phyloP scores from a whole-genome alignment of 2,329 filamentous ascomycete species.

The Didymella sp. region DNA sequence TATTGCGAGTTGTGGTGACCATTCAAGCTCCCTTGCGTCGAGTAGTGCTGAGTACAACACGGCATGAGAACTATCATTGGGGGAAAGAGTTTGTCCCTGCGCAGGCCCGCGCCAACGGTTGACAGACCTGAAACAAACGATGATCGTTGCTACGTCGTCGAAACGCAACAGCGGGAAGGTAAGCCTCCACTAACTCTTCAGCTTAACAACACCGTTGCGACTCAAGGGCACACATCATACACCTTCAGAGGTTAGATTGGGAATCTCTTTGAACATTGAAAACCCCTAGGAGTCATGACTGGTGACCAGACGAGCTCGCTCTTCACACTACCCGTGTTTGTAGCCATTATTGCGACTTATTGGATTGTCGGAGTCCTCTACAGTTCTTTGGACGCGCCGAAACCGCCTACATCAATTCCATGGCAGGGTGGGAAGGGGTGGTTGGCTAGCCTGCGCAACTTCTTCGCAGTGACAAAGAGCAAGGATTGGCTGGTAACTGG shows the following conservation, averaged over 20 bases:
- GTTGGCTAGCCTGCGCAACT: conserved; percentile 29
- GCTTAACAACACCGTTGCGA: too few species aligned
- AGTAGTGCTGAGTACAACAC: not conserved
- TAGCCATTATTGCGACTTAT: not conserved
- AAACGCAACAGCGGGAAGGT: not conserved
- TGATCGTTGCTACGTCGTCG: not conserved
- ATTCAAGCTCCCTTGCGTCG: not conserved
- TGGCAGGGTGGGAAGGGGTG: conserved; percentile 38
- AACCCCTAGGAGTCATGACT: not conserved
- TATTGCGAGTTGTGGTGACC: not conserved
- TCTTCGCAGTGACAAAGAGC: conserved; percentile 28
- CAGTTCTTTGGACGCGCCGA: not conserved
- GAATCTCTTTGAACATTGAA: not conserved
- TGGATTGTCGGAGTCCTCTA: not conserved
- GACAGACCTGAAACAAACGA: not conserved
- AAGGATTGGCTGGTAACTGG: conserved; percentile 34
- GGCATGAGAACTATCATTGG: not conserved
- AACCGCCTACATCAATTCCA: conserved; percentile 29
- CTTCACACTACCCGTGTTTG: not conserved
- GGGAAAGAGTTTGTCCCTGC: not conserved
- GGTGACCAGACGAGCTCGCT: not conserved
- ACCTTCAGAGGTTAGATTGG: not conserved
- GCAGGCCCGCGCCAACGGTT: not conserved
- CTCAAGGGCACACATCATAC: not conserved
- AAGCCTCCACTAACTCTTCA: not conserved